Base-by-base conservation (phyloP, 441 rosid genomes). In the Melastoma candidum region DNA sequence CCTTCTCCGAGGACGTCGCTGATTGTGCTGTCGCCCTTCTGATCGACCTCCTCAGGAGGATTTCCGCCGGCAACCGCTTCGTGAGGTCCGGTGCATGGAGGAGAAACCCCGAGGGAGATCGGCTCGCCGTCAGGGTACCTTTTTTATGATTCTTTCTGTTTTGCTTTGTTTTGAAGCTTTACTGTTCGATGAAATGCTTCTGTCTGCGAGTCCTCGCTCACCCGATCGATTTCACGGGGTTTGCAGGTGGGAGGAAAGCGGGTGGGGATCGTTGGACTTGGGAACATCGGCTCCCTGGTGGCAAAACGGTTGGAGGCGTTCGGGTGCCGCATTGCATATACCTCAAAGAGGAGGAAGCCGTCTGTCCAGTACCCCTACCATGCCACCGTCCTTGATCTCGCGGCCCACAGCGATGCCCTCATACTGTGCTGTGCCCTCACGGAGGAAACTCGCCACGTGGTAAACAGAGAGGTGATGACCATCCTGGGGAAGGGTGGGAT, bases 1-100 rank as follows among this genome's bases (percentile, higher is more conserved):
- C 78, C 41, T 81, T 72, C 66, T 64, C 70, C 0, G 77, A 74
- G 61, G 80, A 78, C 13, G 74, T 13, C 7, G 84, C 84, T 1
- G 87, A 81, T 63, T 76, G 49, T 41, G 84, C 77, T 0, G 52
- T 81, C 29, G 77, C 57, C 22, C 48, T 81, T 59, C 54, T 78
- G 60, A 51, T 78, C 14, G 78, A 72, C 54, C 80, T 78, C 29
- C 51, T 75, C 43, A 52, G 81, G 66, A 63, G 72, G 29, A 29
- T 77, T 0, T 71, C 83, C 13, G 72, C 75, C 0, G 60, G 63
- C 10, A 63, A 76, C 36, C 73, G 80, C 47, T 74, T 48, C 61
- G 68, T 71, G 32, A 77, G 78, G 27, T 27, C 17, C 36, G 2
- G 7, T 52, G 36, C 55, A 36, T 52, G 55, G 45, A 36, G 22